Conservation (phyloP, 1,284 basidiomycete species). For the Austroboletus rostrupii region DNA sequence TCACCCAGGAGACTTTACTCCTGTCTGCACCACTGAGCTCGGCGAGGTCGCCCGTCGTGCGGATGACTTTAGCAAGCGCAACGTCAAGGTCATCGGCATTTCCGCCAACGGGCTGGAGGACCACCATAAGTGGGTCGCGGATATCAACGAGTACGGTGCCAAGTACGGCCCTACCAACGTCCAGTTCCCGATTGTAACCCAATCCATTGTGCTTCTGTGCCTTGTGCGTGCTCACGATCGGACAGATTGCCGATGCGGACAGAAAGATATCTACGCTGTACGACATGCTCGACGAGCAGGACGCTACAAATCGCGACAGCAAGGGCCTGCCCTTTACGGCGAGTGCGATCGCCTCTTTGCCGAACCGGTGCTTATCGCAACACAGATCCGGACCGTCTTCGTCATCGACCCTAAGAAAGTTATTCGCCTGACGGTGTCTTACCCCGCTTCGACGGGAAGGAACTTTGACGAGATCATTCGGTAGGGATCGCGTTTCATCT, state of each 20-base stretch:
- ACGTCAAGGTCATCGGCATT: conserved; percentile 92
- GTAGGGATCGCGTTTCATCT: conserved; percentile 34
- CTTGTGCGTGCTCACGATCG: conserved; percentile 5
- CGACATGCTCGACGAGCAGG: conserved; percentile 95
- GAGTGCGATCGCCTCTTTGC: conserved; percentile 6
- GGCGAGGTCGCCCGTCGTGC: conserved; percentile 88
- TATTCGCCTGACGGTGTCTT: conserved; percentile 86
- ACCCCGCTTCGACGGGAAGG: conserved; percentile 84
- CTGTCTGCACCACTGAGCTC: conserved; percentile 94
- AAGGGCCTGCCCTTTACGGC: conserved; percentile 86
- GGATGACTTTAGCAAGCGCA: conserved; percentile 82
- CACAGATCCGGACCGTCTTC: conserved; percentile 90
- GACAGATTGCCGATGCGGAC: conserved; percentile 86
- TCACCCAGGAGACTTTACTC: conserved; percentile 86
- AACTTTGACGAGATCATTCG: conserved; percentile 89
- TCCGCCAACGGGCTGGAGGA: conserved; percentile 88
- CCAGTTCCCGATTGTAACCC: conserved; percentile 84
- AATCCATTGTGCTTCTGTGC: conserved; percentile 7
- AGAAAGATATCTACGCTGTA: conserved; percentile 83
- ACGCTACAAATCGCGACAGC: conserved; percentile 90
- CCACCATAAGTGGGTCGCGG: conserved; percentile 88
- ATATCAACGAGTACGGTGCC: conserved; percentile 81
- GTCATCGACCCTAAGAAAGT: conserved; percentile 90
- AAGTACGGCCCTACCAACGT: conserved; percentile 69
- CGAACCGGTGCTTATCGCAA: conserved; percentile 5